These are phyloP conservation scores for Globisporangium acanthophoron DNA, from an alignment of 352 stramenopile species.

Conservation along the genomic window DNA sequence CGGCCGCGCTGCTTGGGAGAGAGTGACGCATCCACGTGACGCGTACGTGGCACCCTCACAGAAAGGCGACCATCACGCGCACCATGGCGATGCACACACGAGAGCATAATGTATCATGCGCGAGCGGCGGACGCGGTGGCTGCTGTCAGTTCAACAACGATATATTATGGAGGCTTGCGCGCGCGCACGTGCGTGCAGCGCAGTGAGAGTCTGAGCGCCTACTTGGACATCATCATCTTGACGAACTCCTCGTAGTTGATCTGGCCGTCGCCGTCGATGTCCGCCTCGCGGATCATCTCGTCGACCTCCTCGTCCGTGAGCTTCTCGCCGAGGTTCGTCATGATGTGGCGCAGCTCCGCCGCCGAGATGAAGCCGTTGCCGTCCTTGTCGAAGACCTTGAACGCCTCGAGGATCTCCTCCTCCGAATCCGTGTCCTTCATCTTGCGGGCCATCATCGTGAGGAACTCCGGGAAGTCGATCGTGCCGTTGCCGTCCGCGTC, in stretches of 20 bases:
- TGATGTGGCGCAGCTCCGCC: slow-evolving; percentile 97
- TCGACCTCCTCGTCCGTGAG: slow-evolving; percentile 98
- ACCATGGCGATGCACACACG: neutral
- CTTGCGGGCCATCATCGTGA: slow-evolving; percentile 99
- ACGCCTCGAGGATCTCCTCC: slow-evolving; percentile 98
- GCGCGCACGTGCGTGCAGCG: neutral
- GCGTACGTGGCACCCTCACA: too few species aligned
- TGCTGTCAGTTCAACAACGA: neutral
- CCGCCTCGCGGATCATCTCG: slow-evolving; percentile 99
- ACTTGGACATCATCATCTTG: slow-evolving; percentile 99
- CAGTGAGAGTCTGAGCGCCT: slow-evolving; percentile 22
- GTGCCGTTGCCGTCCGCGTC: slow-evolving; percentile 99
- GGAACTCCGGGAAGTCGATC: slow-evolving; percentile 99
- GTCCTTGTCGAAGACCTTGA: slow-evolving; percentile 99
- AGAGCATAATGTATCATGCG: slow-evolving; percentile 1
- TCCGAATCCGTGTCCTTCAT: slow-evolving; percentile 99
- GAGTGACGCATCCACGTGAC: too few species aligned
- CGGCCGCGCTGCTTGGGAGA: too few species aligned
- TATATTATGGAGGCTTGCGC: neutral
- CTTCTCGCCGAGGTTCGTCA: slow-evolving; percentile 99
- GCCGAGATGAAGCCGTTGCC: slow-evolving; percentile 99
- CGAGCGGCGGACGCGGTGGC: neutral
- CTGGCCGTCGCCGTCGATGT: slow-evolving; percentile 98
- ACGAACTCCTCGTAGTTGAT: slow-evolving; percentile 99
- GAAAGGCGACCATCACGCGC: too few species aligned